Base-by-base conservation (phyloP, 306 rosid species). In the Citrullus amarus region DNA sequence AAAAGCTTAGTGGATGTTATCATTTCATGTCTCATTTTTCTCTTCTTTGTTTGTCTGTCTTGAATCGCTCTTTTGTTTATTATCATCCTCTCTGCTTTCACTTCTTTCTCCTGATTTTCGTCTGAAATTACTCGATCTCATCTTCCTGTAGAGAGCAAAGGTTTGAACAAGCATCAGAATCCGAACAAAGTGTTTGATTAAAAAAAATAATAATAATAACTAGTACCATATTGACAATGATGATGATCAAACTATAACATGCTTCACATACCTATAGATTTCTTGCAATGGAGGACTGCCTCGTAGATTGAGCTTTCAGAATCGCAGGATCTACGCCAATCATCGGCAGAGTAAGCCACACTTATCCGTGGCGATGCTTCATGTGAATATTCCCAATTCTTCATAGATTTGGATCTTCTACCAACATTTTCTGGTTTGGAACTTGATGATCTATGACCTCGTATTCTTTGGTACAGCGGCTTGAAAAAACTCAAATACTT, bases 401-500 rank as follows among this genome's bases (percentile, higher is more conserved):
- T 91, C 38, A 81, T 82, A 12, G 86, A 76, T 25, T 87, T 84
- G 65, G 80, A 81, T 82, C 97, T 88, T 55, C 81, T 89, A 6
- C 80, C 86, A 57, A 80, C 79, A 50, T 65, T 73, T 74, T 82
- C 92, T 74, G 82, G 51, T 46, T 85, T 89, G 79, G 96, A 84
- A 67, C 85, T 78, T 79, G 88, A 75, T 77, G 88, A 77, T 76
- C 83, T 88, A 48, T 76, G 82, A 43, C 89, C 82, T 82, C 92
- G 87, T 60, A 92, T 80, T 87, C 75, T 90, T 87, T 83, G 86
- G 74, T 89, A 91, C 80, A 91, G 81, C 4, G 99, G 99, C 87
- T 87, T 85, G 8, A 92, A 86, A 75, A 95, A 92, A 57, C 87
- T 88, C 79, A 92, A 78, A 68, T 95, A 95, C 86, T 95, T 95